Conservation (phyloP, 73 alveolate genomes). For the Paraurostyla sp. region DNA sequence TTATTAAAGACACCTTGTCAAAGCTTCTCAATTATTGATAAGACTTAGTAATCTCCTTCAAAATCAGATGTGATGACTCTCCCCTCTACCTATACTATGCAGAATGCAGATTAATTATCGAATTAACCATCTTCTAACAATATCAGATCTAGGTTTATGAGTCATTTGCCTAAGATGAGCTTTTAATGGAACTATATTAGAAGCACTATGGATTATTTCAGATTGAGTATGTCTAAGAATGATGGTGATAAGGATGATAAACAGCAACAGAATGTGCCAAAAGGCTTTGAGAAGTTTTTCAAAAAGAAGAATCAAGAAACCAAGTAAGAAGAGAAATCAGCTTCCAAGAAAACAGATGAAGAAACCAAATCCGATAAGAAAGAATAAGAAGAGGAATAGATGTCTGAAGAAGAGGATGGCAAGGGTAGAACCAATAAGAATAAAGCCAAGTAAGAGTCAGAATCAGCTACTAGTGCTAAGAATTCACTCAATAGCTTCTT, state of each 20-base stretch:
- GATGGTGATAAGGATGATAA: background rate
- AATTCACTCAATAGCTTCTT: conserved; percentile 25
- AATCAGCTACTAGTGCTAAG: background rate
- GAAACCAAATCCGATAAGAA: too few relatives aligned
- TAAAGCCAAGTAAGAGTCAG: conserved; percentile 3
- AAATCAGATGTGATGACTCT: conserved; percentile 8
- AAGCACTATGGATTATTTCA: conserved; percentile 22
- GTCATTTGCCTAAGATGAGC: background rate
- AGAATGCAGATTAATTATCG: background rate
- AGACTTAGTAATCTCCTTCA: background rate
- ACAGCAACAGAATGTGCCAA: conserved; percentile 40
- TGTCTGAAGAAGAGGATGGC: conserved; percentile 26
- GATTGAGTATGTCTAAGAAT: background rate
- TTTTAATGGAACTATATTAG: background rate
- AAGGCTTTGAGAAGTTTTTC: conserved; percentile 76
- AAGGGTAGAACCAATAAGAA: background rate
- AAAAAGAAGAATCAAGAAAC: conserved; percentile 52
- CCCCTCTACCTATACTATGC: background rate
- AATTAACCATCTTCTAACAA: background rate
- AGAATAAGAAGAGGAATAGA: background rate
- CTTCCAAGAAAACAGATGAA: background rate
- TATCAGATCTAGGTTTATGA: background rate
- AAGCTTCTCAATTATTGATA: background rate
- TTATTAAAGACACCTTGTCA: background rate
- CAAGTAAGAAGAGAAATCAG: background rate